Evolutionary conservation across 495 filamentous ascomycete species (phyloP).

Genomic region (Cercophora sp.): DNA sequence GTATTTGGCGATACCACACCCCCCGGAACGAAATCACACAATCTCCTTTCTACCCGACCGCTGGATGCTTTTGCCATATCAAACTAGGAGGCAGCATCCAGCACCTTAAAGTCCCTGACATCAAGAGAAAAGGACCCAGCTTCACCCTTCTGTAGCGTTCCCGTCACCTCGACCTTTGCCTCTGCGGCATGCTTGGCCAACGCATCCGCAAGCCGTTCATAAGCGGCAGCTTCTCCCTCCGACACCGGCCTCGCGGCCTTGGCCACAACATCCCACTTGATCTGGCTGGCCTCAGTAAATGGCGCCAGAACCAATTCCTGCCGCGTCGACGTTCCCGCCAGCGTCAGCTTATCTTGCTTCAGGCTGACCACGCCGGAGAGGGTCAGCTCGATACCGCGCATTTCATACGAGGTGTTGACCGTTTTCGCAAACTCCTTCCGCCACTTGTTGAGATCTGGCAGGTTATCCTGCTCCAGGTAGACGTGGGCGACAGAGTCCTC

Average conservation of each 20-base stretch:
- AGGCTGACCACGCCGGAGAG: not conserved
- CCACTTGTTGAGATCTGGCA: conserved; percentile 6
- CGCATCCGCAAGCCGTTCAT: not conserved
- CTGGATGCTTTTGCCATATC: too few relatives aligned
- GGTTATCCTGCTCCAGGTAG: not conserved
- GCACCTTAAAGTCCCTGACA: conserved; percentile 5
- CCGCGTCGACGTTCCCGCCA: not conserved
- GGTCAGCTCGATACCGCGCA: conserved; percentile 6
- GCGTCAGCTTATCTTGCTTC: not conserved
- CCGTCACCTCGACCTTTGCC: not conserved
- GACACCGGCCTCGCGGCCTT: not conserved
- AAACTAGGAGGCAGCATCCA: not conserved
- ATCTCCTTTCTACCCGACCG: too few relatives aligned
- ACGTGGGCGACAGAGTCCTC: conserved; percentile 8
- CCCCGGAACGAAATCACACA: too few relatives aligned
- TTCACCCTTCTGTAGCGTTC: conserved; percentile 4
- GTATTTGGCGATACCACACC: too few relatives aligned
- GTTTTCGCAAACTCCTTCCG: conserved; percentile 1
- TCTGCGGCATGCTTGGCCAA: not conserved
- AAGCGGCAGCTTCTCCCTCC: not conserved
- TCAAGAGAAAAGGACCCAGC: conserved; percentile 1
- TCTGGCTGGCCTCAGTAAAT: conserved; percentile 3
- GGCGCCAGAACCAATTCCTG: not conserved
- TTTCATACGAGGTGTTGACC: conserved; percentile 7
- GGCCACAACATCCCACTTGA: conserved; percentile 6